Base-by-base conservation (phyloP, 2,329 filamentous ascomycete species). In the Fusarium nisikadoi region DNA sequence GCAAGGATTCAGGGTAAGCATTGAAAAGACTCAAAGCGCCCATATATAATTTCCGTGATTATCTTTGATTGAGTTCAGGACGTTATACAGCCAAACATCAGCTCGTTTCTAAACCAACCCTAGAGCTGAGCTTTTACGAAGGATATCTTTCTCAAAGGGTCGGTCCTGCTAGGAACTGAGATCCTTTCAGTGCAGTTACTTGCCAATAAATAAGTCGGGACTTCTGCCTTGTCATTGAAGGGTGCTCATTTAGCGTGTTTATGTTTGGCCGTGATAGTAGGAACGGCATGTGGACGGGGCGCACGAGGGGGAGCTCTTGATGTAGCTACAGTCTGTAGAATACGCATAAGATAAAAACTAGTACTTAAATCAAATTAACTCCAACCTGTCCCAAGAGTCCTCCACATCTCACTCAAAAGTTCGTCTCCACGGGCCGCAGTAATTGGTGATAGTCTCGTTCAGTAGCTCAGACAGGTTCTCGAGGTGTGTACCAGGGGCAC, bases 401-500 rank as follows among this genome's bases (percentile, higher is more conserved):
- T 77, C 50, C 36, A 56, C 46, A 23, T 73, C 77, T 7, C 77
- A 63, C 36, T 55, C 50, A 50, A 83, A 84, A 46, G 75, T 79
- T 76, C 81, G 82, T 61, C 82, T 82, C 61, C 80, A 79, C 0
- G 87, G 87, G 6, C 91, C 90, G 77, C 92, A 92, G 76, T 90
- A 94, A 74, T 89, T 86, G 55, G 81, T 80, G 76, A 97, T 94
- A 6, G 90, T 87, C 52, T 89, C 85, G 66, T 84, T 87, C 77
- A 98, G 80, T 35, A 91, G 80, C 74, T 92, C 84, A 16, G 93
- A 89, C 1, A 85, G 83, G 69, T 98, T 83, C 69, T 91, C 83
- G 94, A 99, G 98, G 84, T 99, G 96, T 29, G 89, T 88, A 1
- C 95, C 96, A 8, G 90, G 86, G 1, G 90, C 87, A 5, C 86